Evolutionary conservation across 1,284 basidiomycete genomes (phyloP), one percentile per base, ranked within the genome.

Genomic region (Singerocomus rubriflavus): DNA sequence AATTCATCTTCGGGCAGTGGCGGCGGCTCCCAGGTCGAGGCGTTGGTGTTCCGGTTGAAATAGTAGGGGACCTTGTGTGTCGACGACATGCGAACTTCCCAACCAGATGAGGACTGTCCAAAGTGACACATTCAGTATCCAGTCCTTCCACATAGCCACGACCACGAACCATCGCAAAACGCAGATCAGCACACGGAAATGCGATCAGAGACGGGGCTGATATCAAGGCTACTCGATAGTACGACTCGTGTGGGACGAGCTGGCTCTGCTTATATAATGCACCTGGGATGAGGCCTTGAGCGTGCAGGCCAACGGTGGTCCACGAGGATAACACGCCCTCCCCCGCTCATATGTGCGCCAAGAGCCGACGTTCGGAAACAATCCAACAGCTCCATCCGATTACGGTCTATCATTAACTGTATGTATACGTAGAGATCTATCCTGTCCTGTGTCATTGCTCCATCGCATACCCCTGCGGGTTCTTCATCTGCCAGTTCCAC

Each of bases 401-500:
- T 60, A 58, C 30, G 7, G 17, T 52, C 43, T 39, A 63, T 54
- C 21, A 21, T 21, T 21, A 21, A 21, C 21, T 21, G 21, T 64
- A 65, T 50, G 51, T 55, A 51, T 35, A 35, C 26, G 30, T 62
- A 56, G 49, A 48, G 52, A 46, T 44, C 43, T 32, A 14, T 8
- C 31, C 34, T 32, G 10, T 29, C 21, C 25, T 43, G 30, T 29
- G 29, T 57, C 49, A 60, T 32, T 44, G 35, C 45, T 37, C 25
- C 35, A 53, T 61, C 30, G 8, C 73, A 59, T 91, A 93, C 1
- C 92, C 92, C 41, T 81, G 68, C 7, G 89, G 89, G 64, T 94
- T 91, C 69, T 83, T 87, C 29, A 79, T 81, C 74, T 95, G 91
- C 88, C 91, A 96, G 72, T 92, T 93, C 92, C 93, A 96, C 52